phyloP scores from a whole-genome alignment of 192 early-diverging fungal species.

The Coemansia sp. region DNA sequence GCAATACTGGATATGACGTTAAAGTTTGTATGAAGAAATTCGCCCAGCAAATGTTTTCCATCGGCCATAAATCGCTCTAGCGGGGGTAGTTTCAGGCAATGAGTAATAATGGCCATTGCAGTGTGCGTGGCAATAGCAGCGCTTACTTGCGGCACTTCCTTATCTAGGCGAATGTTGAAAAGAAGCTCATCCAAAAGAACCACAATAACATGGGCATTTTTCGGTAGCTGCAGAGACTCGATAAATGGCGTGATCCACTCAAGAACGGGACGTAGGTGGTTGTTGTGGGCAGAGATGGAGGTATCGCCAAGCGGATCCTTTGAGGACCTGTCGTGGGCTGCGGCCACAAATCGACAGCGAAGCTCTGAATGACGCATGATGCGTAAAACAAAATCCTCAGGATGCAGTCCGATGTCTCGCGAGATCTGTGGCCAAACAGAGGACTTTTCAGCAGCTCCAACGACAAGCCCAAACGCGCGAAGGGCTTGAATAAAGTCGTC shows the following conservation, averaged over 20 bases:
- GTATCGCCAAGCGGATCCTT: conserved; percentile 12
- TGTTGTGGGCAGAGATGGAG: conserved; percentile 11
- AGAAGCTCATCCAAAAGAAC: conserved; percentile 32
- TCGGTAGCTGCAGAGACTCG: conserved; percentile 32
- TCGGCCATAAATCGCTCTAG: conserved; percentile 15
- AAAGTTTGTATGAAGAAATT: conserved; percentile 27
- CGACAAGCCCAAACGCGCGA: conserved; percentile 30
- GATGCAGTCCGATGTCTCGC: neutral
- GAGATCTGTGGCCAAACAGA: conserved; percentile 28
- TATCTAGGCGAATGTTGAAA: conserved; percentile 18
- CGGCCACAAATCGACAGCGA: conserved; percentile 8
- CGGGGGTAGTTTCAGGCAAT: conserved; percentile 36
- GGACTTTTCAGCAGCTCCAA: conserved; percentile 16
- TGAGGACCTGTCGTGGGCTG: neutral
- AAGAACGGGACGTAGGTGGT: conserved; percentile 29
- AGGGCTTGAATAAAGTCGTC: conserved; percentile 37
- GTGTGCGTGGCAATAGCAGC: conserved; percentile 29
- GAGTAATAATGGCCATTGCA: conserved; percentile 39
- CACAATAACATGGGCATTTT: conserved; percentile 20
- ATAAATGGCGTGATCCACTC: conserved; percentile 55
- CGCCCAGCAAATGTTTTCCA: conserved; percentile 26
- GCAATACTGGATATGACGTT: conserved; percentile 30
- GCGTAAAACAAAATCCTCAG: conserved; percentile 22
- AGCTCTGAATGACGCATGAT: conserved; percentile 17
- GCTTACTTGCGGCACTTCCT: conserved; percentile 13